Evolutionary conservation across 208 protist genomes (phyloP).

Genomic region (Sergeia podlipaevii): DNA sequence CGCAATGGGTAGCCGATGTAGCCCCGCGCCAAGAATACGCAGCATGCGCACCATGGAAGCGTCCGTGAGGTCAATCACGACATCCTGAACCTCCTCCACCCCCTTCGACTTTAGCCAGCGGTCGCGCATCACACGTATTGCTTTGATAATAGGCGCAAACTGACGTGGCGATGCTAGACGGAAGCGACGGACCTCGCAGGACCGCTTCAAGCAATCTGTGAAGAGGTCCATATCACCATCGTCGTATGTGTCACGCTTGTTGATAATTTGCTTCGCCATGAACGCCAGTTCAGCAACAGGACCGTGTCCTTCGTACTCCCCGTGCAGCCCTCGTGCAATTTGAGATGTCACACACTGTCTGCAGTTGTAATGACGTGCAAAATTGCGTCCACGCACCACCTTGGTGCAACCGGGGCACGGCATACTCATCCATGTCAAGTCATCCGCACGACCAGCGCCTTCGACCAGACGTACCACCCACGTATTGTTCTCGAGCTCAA

Average conservation of each 20-base stretch:
- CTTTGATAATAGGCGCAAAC: conserved; percentile 84
- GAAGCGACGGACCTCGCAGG: conserved; percentile 67
- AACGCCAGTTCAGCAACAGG: conserved; percentile 83
- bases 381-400: conserved; percentile 79
- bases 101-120: conserved; percentile 67
- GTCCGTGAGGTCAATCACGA: conserved; percentile 49
- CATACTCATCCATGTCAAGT: conserved; percentile 79
- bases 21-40: conserved; percentile 62
- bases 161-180: conserved; percentile 62
- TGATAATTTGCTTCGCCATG: conserved; percentile 64
- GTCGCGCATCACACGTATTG: conserved; percentile 75
- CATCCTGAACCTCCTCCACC: conserved; percentile 51
- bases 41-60: conserved; percentile 70
- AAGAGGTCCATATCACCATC: conserved; percentile 82
- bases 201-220: conserved; percentile 45
- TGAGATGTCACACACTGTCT: conserved; percentile 81
- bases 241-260: conserved; percentile 44
- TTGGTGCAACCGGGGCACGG: conserved; percentile 83
- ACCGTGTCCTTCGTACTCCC: conserved; percentile 47
- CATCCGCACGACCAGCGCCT: conserved; percentile 17
- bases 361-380: conserved; percentile 81
- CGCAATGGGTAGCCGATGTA: conserved; percentile 85
- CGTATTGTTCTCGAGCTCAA: conserved; percentile 56
- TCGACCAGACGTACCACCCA: conserved; percentile 76
- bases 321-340: conserved; percentile 81